A percentile compares a stretch with the other conserved stretches of the same genome.
Evolutionary conservation across 345 rosid species (phyloP).

Genomic region (Gossypium arboreum): DNA sequence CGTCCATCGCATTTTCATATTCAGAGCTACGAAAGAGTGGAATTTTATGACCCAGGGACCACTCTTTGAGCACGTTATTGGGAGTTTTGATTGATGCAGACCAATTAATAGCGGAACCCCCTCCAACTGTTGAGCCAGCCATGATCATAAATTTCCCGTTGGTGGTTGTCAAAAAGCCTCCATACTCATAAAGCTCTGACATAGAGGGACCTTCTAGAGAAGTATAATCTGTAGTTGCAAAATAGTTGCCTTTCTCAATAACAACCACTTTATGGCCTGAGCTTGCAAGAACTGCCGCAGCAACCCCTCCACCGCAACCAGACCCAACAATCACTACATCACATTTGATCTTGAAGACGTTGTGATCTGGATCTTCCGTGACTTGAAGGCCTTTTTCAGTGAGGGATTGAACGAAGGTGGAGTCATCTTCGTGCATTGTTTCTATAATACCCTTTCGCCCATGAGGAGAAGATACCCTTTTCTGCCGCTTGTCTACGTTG

Average conservation of each 20-base stretch:
- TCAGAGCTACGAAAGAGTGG: constrained; percentile 35
- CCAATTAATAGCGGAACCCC: constrained; percentile 71
- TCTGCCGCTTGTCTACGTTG: constrained; percentile 31
- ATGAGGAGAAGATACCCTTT: neutral
- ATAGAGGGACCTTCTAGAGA: constrained; percentile 62
- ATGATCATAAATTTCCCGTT: constrained; percentile 41
- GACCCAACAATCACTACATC: constrained; percentile 62
- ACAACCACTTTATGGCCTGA: constrained; percentile 57
- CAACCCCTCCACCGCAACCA: constrained; percentile 72
- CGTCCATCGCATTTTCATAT: constrained; percentile 51
- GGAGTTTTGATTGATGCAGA: constrained; percentile 54
- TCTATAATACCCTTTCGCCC: constrained; percentile 53
- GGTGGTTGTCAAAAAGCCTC: constrained; percentile 38
- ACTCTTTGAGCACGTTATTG: constrained; percentile 44
- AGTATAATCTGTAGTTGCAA: constrained; percentile 45
- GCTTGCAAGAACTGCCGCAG: constrained; percentile 63
- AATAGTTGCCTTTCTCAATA: constrained; percentile 71
- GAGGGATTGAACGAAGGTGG: constrained; percentile 39
- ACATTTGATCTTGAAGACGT: constrained; percentile 48
- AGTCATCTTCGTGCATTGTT: constrained; percentile 37
- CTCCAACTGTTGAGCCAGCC: constrained; percentile 67
- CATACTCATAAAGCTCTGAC: constrained; percentile 46
- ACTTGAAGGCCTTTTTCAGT: constrained; percentile 47
- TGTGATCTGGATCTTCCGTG: constrained; percentile 27
- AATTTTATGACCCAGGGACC: constrained; percentile 46